Base-by-base conservation (phyloP, 2,329 filamentous ascomycete genomes). In the Nemania serpens region DNA sequence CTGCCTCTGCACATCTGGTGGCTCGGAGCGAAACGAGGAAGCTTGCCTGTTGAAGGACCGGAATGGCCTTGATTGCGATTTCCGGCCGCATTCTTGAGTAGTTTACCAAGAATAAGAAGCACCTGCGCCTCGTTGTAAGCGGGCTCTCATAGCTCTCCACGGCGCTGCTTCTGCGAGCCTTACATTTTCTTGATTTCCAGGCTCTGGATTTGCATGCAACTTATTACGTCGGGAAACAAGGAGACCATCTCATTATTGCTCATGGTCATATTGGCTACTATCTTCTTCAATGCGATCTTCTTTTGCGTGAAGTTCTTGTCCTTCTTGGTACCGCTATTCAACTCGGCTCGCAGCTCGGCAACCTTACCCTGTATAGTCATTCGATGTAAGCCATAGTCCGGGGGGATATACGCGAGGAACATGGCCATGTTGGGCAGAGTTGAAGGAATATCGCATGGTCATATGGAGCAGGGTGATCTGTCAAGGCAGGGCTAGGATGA, bases 241-340 rank as follows among this genome's bases (percentile, higher is more conserved):
- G 92, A 93, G 57, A 98, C 90, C 95, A 99, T 99, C 77, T 99
- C 95, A 74, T 98, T 99, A 80, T 99, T 99, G 85, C 94, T 98
- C 95, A 99, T 99, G 67, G 95, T 99, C 95, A 99, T 99, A 76
- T 99, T 99, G 75, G 95, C 95, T 70, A 99, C 95, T 69, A 99
- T 98, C 84, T 97, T 97, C 85, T 99, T 99, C 65, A 99, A 84
- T 11, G 95, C 93, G 74, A 97, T 96, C 85, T 98, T 98, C 84
- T 98, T 99, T 68, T 88, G 87, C 46, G 89, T 85, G 78, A 92
- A 90, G 79, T 96, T 97, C 85, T 97, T 98, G 81, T 99, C 95
- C 82, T 98, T 99, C 83, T 96, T 97, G 68, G 91, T 90, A 75
- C 93, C 93, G 77, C 89, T 91, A 78, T 93, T 93, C 75, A 99